Conservation (phyloP, 805 yeast species). For the Saccharomycopsis schoenii region DNA sequence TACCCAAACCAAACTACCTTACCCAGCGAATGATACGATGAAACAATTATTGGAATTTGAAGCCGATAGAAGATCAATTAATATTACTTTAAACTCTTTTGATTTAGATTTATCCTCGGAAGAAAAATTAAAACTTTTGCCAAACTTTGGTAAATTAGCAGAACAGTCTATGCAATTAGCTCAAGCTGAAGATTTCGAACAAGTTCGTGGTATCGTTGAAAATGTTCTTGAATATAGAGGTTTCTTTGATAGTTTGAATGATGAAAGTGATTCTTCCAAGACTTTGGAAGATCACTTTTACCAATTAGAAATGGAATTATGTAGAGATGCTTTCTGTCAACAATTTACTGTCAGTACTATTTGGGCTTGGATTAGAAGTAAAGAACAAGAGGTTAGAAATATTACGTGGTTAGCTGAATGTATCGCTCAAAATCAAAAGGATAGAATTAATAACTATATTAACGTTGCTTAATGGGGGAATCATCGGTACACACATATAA, state of each 20-base stretch:
- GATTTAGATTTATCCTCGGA: slow-evolving; percentile 70
- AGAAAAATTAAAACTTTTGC: slow-evolving; percentile 64
- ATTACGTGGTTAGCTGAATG: slow-evolving; percentile 99
- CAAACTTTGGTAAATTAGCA: slow-evolving; percentile 71
- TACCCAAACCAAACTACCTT: slow-evolving; percentile 46
- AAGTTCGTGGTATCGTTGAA: slow-evolving; percentile 55
- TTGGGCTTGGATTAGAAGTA: slow-evolving; percentile 95
- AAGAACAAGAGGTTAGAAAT: slow-evolving; percentile 94
- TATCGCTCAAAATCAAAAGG: slow-evolving; percentile 96
- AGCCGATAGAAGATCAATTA: slow-evolving; percentile 91
- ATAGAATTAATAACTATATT: slow-evolving; percentile 83
- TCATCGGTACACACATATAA: not conserved
- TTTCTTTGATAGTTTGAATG: slow-evolving; percentile 35
- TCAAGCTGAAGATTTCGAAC: slow-evolving; percentile 77
- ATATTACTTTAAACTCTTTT: slow-evolving; percentile 83
- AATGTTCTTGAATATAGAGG: slow-evolving; percentile 57
- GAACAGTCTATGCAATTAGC: slow-evolving; percentile 65
- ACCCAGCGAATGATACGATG: slow-evolving; percentile 82
- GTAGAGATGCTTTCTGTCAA: slow-evolving; percentile 91
- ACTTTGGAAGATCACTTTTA: slow-evolving; percentile 92
- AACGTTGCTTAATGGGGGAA: slow-evolving; percentile 47
- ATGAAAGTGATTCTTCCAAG: slow-evolving; percentile 30
- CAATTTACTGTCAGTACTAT: slow-evolving; percentile 84
- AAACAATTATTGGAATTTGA: slow-evolving; percentile 69
- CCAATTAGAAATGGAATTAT: slow-evolving; percentile 81